Evolutionary conservation across 768 basidiomycete genomes (phyloP).

Genomic region (Mycena maculata): DNA sequence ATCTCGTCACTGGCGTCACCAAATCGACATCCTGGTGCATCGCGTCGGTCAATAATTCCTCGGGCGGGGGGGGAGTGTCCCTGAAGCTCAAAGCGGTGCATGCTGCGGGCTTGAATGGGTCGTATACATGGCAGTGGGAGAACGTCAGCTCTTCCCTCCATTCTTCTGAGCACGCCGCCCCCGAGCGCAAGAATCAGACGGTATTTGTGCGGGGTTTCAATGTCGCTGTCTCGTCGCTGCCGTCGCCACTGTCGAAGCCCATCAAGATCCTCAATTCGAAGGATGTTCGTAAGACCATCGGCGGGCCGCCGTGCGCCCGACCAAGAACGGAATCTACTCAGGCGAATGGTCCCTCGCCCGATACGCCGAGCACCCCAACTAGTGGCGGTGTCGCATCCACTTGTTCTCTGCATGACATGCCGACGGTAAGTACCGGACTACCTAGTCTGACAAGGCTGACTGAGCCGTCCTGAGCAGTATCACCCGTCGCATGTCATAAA

Average conservation of each 20-base stretch:
- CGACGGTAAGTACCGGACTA: no score
- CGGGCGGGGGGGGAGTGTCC: not conserved
- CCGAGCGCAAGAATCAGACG: constrained; percentile 20
- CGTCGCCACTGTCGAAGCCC: not conserved
- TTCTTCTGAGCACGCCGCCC: not conserved
- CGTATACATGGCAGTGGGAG: constrained; percentile 23
- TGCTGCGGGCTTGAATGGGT: not conserved
- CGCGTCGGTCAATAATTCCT: constrained; percentile 5
- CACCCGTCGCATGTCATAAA: constrained; percentile 9
- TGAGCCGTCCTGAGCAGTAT: not conserved
- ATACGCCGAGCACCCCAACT: no score
- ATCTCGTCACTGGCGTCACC: constrained; percentile 23
- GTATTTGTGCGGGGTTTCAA: constrained; percentile 27
- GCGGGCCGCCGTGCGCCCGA: no score
- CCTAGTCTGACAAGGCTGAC: no score
- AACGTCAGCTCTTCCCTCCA: constrained; percentile 3
- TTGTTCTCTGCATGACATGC: no score
- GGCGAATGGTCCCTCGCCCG: no score
- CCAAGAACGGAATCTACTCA: no score
- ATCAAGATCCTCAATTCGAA: no score
- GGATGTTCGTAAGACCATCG: no score
- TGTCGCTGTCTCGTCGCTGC: not conserved
- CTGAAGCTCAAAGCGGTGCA: constrained; percentile 22
- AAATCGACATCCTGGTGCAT: constrained; percentile 19
- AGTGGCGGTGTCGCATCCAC: no score